Evolutionary conservation across 116 monocot species (phyloP).

Genomic region (Trichopus zeylanicus): DNA sequence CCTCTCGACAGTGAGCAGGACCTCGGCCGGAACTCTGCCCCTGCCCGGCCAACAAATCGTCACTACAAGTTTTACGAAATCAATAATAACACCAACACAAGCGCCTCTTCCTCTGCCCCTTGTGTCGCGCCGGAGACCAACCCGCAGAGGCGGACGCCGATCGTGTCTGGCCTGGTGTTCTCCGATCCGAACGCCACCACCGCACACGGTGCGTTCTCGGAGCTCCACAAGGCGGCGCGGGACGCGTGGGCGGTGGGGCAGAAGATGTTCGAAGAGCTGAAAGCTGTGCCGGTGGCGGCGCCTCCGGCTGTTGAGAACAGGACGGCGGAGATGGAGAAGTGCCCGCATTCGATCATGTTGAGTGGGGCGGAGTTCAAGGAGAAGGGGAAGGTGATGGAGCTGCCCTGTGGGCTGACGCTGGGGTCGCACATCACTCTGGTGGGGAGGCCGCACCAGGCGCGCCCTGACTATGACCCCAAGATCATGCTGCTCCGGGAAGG

Average conservation of each 20-base stretch:
- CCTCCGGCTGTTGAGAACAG: neutral
- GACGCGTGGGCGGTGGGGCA: conserved; percentile 37
- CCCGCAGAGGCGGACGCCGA: neutral
- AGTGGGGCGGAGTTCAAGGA: conserved; percentile 22
- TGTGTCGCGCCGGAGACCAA: neutral
- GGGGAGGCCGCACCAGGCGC: conserved; percentile 31
- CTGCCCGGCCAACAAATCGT: conserved; percentile 22
- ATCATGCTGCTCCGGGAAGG: conserved; percentile 35
- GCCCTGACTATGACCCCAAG: conserved; percentile 39
- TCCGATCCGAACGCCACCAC: conserved; percentile 4
- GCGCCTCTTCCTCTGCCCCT: neutral
- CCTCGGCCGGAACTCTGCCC: conserved; percentile 12
- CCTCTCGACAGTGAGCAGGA: conserved; percentile 17
- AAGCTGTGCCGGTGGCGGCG: neutral
- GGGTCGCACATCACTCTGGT: conserved; percentile 65
- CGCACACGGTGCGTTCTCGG: conserved; percentile 22
- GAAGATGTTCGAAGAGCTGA: conserved; percentile 24
- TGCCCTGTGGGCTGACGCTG: conserved; percentile 66
- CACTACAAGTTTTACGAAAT: neutral
- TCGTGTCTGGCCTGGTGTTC: conserved; percentile 42
- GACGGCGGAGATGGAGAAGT: conserved; percentile 21
- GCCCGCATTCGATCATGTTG: conserved; percentile 41
- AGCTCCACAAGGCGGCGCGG: conserved; percentile 36
- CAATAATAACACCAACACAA: too few relatives aligned
- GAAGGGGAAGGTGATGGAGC: conserved; percentile 26